Conservation (phyloP, 2,329 filamentous ascomycete species). For the Pseudopithomyces chartarum region DNA sequence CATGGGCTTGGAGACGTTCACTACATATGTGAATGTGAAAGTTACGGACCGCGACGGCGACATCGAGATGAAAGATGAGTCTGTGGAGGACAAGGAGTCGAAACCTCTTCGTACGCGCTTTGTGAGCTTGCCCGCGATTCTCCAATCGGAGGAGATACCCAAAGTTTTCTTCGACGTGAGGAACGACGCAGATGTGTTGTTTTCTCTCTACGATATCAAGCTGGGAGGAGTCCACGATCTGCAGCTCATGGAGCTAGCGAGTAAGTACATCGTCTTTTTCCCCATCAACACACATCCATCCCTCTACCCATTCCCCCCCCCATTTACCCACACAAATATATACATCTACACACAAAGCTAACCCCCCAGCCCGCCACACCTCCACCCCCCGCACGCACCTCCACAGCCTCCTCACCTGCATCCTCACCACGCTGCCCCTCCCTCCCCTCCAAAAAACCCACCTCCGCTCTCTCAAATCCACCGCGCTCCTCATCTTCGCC, state of each 20-base stretch:
- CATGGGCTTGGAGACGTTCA: conserved; percentile 32
- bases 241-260: conserved; percentile 27
- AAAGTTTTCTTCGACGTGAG: conserved; percentile 37
- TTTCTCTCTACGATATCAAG: conserved; percentile 19
- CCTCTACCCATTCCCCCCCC: too few species aligned
- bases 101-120: too few species aligned
- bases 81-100: not conserved
- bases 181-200: conserved; percentile 35
- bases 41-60: not conserved
- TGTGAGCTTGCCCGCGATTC: conserved; percentile 34
- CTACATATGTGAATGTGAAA: conserved; percentile 4
- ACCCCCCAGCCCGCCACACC: too few species aligned
- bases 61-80: not conserved
- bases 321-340: not conserved
- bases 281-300: too few species aligned
- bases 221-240: conserved; percentile 24
- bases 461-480: conserved; percentile 11
- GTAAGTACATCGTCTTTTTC: not conserved
- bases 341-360: too few species aligned
- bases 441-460: conserved; percentile 21
- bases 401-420: too few species aligned
- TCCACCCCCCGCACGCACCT: too few species aligned
- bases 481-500: not conserved
- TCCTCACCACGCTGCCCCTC: too few species aligned
- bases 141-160: conserved; percentile 28